phyloP scores from a whole-genome alignment of 176 grass and related monocot species.

The Zea mays region Zm-B73-REFERENCE-NAM-5.0 NC_050097.1:6062001-6062500 shows the following conservation, averaged over 20 bases:
- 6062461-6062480: not conserved
- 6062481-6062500: not conserved
- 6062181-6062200: too few species aligned
- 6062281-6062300: conserved; percentile 30
- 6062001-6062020: not conserved
- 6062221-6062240: too few species aligned
- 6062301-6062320: conserved; percentile 47
- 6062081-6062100: conserved; percentile 72
- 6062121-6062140: not conserved
- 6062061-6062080: conserved; percentile 80
- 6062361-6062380: too few species aligned
- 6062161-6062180: not conserved
- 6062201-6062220: too few species aligned
- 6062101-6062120: conserved; percentile 77
- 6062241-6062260: not conserved
- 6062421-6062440: not conserved
- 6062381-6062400: too few species aligned
- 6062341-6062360: too few species aligned
- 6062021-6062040: not conserved
- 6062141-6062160: not conserved
- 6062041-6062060: conserved; percentile 62
- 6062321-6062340: conserved; percentile 16
- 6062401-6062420: too few species aligned
- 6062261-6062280: not conserved
- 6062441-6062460: not conserved